Conservation (phyloP, 768 basidiomycete species). For the Trametes cingulata region DNA sequence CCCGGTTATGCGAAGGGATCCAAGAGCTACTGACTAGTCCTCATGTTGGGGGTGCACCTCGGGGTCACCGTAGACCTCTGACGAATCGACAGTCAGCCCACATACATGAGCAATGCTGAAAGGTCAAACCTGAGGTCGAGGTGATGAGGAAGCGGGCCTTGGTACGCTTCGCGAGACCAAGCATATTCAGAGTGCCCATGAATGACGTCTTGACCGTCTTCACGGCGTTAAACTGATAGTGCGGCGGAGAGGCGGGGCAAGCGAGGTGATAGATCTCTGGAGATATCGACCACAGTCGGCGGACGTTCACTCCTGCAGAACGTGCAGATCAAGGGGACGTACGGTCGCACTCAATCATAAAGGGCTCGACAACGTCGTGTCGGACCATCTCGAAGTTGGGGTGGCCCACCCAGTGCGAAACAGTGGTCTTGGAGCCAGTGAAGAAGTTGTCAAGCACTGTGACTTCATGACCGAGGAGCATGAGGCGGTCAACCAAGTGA, state of each 20-base stretch:
- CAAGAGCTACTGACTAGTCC: slow-evolving; percentile 71
- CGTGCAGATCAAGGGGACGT: slow-evolving; percentile 34
- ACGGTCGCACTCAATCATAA: slow-evolving; percentile 99
- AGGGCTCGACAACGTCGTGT: slow-evolving; percentile 96
- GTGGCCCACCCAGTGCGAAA: slow-evolving; percentile 94
- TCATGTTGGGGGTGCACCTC: slow-evolving; percentile 97
- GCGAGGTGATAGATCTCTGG: slow-evolving; percentile 97
- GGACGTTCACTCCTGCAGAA: background rate
- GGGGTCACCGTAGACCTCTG: slow-evolving; percentile 98
- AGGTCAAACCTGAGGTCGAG: slow-evolving; percentile 81
- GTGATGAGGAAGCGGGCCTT: slow-evolving; percentile 97
- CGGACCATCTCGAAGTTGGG: slow-evolving; percentile 99
- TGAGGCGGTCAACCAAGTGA: slow-evolving; percentile 95
- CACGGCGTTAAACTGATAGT: slow-evolving; percentile 97
- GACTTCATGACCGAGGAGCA: slow-evolving; percentile 97
- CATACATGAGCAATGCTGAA: slow-evolving; percentile 9
- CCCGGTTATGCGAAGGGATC: slow-evolving; percentile 16
- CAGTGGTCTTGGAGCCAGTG: slow-evolving; percentile 96
- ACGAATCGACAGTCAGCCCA: background rate
- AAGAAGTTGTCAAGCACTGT: slow-evolving; percentile 99
- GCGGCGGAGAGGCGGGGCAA: slow-evolving; percentile 95
- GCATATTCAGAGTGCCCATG: slow-evolving; percentile 98
- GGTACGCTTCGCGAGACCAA: slow-evolving; percentile 94
- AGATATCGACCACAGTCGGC: background rate
- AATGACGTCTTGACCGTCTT: slow-evolving; percentile 99